Base-by-base conservation (phyloP, 148 eudicot genomes). In the Vaccinium macrocarpon region DNA sequence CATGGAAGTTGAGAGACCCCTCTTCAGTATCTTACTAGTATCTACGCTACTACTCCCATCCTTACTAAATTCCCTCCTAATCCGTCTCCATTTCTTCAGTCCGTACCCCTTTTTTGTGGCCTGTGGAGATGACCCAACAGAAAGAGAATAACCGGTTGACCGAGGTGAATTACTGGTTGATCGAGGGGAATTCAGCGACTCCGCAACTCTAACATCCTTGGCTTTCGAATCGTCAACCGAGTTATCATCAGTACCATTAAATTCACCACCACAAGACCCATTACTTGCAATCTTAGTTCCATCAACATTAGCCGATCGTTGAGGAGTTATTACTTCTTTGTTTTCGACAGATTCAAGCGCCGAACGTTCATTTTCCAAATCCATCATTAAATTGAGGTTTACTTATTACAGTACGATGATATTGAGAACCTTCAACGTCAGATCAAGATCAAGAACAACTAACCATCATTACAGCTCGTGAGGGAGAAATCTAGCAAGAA, bases 51-150 rank as follows among this genome's bases (percentile, higher is more conserved):
- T 66, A 52, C 57, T 86, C 50, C 90, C 88, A n/a, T 91, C 93
- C 85, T 82, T 88, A 71, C 15, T 49, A 35, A 79, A 32, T 14
- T 88, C 93, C 85, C 99, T 87, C 77, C 78, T 89, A 76, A 92
- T 87, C 89, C 99, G 88, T 74, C 90, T 90, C 99, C 99, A 94
- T 82, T 94, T 96, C 91, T 86, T 96, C 85, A 96, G 83, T 21
- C 99, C 97, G 21, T 29, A 76, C 72, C 98, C 98, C 86, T 95
- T 94, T 73, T 82, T 81, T 15, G 86, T 10, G 9, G 79, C 66
- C 49, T 78, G 84, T 7, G 92, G 82, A 6, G 89, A 83, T 4
- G 80, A 42, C 8, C 62, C 71, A 6, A 78, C 79, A 29, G 87
- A 81, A 66, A 85, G 71, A 82, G 80, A 59, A 51, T 53, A 35